Evolutionary conservation across 1,284 basidiomycete genomes (phyloP), one percentile per base, ranked within the genome.

Genomic region (Cutaneotrichosporon sp.): DNA sequence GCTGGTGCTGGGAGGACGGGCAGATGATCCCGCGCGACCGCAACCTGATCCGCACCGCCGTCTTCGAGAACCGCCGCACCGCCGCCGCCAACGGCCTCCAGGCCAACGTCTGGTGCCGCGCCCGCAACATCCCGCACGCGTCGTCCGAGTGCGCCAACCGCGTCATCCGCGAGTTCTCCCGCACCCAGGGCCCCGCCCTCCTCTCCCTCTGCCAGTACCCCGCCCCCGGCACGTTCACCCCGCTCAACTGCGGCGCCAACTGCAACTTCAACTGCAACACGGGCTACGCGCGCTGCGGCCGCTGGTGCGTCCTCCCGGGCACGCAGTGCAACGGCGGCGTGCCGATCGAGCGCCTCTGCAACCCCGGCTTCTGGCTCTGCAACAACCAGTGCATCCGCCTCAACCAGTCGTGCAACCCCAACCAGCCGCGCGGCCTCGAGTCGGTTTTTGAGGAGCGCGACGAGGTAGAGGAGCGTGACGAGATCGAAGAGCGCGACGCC

Each of bases 311-410:
- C 25, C 25, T 10, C 27, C 27, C 16, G 2, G 49, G 49, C 49
- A 50, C 49, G 16, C 49, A 50, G 49, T 50, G 49, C 27, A 50
- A 50, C 27, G 49, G 49, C 49, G 49, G 49, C 27, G n/a, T 50
- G 5, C 49, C 49, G 14, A 27, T 50, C 16, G 49, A 50, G 25
- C 29, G 27, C 49, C 6, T 31, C 13, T 50, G 49, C 49, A 9
- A 20, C 22, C 27, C 49, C 7, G 49, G 49, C 14, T 33, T n/a
- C 22, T n/a, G 25, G 49, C 49, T 31, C 22, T 50, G 49, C 49
- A 33, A 33, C 18, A 18, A n/a, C 27, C 8, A 9, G 5, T 50
- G 49, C 27, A 33, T 50, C 27, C 49, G 27, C 27, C 14, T 11
- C 45, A 33, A n/a, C 27, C 25, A 10, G 27, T 11, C 27, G 27